Conservation (phyloP, 2,329 filamentous ascomycete species). For the Talaromyces sp. region DNA sequence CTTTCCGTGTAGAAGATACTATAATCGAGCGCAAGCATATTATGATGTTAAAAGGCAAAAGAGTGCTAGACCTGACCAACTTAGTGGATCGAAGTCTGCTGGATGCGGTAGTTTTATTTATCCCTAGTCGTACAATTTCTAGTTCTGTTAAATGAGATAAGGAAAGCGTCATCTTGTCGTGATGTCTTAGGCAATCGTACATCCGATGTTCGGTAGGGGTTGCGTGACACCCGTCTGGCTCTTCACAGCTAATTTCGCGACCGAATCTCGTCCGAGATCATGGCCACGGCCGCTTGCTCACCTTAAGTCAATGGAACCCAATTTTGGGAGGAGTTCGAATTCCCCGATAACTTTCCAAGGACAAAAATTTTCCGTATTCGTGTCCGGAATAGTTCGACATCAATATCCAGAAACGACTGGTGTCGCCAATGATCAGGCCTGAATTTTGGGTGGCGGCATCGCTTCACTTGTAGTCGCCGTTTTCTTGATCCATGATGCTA, state of each 20-base stretch:
- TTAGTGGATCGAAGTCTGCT: neutral
- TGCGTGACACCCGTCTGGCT: neutral
- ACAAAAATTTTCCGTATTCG: no score
- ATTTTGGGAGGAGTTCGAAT: no score
- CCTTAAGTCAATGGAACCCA: no score
- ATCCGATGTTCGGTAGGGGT: neutral
- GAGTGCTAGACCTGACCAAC: neutral
- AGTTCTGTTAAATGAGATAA: neutral
- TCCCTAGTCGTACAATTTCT: neutral
- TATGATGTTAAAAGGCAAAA: neutral
- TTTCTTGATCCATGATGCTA: slow-evolving; percentile 34
- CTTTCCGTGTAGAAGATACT: neutral
- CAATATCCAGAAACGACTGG: no score
- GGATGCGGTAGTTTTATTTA: neutral
- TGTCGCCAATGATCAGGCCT: no score
- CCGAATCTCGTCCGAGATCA: no score
- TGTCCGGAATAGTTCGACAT: no score
- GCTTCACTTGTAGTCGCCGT: slow-evolving; percentile 35
- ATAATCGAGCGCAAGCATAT: neutral
- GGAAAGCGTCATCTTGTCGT: neutral
- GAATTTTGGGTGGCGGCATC: slow-evolving; percentile 39
- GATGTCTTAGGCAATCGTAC: neutral
- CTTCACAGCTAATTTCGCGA: no score
- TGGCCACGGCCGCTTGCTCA: no score
- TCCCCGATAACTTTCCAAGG: no score